Evolutionary conservation across 805 yeast species (phyloP).

Genomic region (Lachancea sp.): DNA sequence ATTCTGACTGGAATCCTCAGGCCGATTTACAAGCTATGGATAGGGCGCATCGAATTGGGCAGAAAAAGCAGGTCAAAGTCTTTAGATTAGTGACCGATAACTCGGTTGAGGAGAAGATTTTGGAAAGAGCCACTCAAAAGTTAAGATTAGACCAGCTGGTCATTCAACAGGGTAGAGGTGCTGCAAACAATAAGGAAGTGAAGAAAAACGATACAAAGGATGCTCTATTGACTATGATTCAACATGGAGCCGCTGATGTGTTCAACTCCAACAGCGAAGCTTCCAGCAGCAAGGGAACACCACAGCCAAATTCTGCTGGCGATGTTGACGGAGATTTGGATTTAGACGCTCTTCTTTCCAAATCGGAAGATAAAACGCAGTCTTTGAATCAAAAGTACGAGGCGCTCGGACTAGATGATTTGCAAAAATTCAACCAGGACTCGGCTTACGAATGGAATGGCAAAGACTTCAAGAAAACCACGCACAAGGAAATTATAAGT

Average conservation of each 20-base stretch:
- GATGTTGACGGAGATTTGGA: constrained; percentile 40
- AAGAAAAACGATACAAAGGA: constrained; percentile 46
- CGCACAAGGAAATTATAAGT: constrained; percentile 41
- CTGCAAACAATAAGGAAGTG: constrained; percentile 21
- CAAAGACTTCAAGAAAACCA: constrained; percentile 61
- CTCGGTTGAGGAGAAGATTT: constrained; percentile 76
- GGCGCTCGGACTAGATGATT: constrained; percentile 64
- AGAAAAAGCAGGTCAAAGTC: constrained; percentile 75
- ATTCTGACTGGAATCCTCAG: constrained; percentile 86
- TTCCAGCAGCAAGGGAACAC: constrained; percentile 21
- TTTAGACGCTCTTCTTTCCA: constrained; percentile 52
- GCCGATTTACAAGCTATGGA: constrained; percentile 89
- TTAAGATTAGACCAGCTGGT: constrained; percentile 74
- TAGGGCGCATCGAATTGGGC: constrained; percentile 84
- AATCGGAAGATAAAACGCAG: constrained; percentile 58
- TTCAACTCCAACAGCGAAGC: constrained; percentile 27
- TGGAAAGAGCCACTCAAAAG: constrained; percentile 78
- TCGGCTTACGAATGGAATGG: constrained; percentile 88
- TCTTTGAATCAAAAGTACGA: constrained; percentile 58
- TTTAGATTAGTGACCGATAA: constrained; percentile 73
- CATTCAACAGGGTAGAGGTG: constrained; percentile 63
- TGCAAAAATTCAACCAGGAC: constrained; percentile 67
- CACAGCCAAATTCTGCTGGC: constrained; percentile 25
- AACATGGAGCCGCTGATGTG: constrained; percentile 71
- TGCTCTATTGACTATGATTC: constrained; percentile 75